phyloP scores from a whole-genome alignment of 257 asterid species.

The Lithospermum erythrorhizon region DNA sequence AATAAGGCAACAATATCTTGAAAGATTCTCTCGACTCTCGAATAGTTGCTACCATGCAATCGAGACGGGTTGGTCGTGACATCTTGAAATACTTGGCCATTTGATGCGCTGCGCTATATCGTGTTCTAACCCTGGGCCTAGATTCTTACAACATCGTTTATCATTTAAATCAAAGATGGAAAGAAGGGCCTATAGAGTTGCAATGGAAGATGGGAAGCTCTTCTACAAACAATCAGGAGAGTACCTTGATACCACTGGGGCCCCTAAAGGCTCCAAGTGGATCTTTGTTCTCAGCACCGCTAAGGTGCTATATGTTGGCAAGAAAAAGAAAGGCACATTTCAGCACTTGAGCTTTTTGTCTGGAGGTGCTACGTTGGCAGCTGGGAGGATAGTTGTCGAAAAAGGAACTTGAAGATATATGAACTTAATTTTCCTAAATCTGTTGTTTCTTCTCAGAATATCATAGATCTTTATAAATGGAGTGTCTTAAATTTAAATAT shows the following conservation, averaged over 20 bases:
- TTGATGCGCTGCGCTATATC: too few relatives aligned
- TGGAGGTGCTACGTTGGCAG: constrained; percentile 92
- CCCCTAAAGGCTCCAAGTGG: constrained; percentile 74
- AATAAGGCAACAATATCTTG: too few relatives aligned
- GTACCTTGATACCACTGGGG: constrained; percentile 46
- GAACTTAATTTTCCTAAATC: background rate
- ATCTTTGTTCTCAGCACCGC: constrained; percentile 90
- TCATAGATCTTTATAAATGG: background rate
- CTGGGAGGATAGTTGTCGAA: constrained; percentile 80
- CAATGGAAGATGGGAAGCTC: constrained; percentile 60
- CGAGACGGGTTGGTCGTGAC: too few relatives aligned
- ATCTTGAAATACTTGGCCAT: too few relatives aligned
- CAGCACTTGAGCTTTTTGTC: constrained; percentile 94
- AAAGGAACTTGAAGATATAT: constrained; percentile 69
- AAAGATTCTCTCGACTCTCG: too few relatives aligned
- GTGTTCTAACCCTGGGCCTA: too few relatives aligned
- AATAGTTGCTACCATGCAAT: too few relatives aligned
- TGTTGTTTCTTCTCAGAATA: background rate
- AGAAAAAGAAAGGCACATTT: constrained; percentile 76
- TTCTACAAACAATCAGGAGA: constrained; percentile 46
- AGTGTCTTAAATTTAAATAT: background rate
- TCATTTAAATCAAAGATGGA: constrained; percentile 44
- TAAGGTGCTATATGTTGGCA: constrained; percentile 61
- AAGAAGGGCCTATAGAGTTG: constrained; percentile 69
- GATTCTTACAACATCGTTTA: background rate